Percentiles rank a stretch among this genome's conserved stretches.
Conservation (phyloP, 148 eudicot species). For the Persicaria maculosa region DNA sequence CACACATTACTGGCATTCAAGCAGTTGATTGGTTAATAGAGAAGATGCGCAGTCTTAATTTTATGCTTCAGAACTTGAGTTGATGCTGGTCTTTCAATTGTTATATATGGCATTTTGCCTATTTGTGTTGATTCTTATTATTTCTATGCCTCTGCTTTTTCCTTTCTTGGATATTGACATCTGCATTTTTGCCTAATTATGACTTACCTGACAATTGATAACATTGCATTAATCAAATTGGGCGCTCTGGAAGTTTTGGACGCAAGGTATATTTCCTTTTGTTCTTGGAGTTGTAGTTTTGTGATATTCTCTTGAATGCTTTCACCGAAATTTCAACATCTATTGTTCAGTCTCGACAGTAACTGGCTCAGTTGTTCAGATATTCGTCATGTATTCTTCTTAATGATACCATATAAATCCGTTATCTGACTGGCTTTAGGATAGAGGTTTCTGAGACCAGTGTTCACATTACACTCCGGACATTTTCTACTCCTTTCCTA, state of each 20-base stretch:
- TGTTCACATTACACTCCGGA: too few species aligned
- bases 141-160: not conserved
- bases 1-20: too few species aligned
- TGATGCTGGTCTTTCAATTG: not conserved
- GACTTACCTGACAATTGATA: constrained; percentile 94
- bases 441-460: not conserved
- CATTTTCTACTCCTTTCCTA: not conserved
- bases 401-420: not conserved
- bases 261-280: constrained; percentile 49
- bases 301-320: not conserved
- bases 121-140: not conserved
- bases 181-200: constrained; percentile 82
- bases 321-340: not conserved
- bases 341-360: not conserved
- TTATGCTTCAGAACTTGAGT: constrained; percentile 10
- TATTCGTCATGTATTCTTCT: not conserved
- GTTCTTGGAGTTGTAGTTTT: not conserved
- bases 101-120: not conserved
- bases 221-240: constrained; percentile 93
- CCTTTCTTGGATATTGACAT: not conserved
- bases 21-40: constrained; percentile 86
- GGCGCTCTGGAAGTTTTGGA: constrained; percentile 98
- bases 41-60: constrained; percentile 90
- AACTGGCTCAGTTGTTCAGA: not conserved
- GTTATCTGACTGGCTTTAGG: too few species aligned